Percentiles rank a stretch among this genome's conserved stretches.
Conservation (phyloP, 169 alveolate species). For the Cryptosporidium muris region DNA sequence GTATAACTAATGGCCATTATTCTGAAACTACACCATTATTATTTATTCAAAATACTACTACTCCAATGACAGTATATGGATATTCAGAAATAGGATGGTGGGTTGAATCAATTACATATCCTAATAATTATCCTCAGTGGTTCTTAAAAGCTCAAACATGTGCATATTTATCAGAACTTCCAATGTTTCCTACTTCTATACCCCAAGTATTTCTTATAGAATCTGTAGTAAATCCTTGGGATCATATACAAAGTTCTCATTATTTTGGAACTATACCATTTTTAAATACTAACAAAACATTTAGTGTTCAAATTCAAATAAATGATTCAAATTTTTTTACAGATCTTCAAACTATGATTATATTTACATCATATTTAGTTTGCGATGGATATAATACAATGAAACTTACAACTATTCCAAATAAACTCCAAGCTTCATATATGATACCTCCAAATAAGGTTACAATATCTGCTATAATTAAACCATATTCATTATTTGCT, state of each 20-base stretch:
- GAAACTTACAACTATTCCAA: conserved; percentile 34
- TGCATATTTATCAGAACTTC: conserved; percentile 37
- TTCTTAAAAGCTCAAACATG: conserved; percentile 61
- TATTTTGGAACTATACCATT: conserved; percentile 37
- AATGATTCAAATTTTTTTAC: conserved; percentile 9
- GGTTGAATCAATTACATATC: conserved; percentile 54
- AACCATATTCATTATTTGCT: conserved; percentile 22
- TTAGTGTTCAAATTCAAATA: conserved; percentile 37
- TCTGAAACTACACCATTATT: conserved; percentile 24
- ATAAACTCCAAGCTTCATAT: conserved; percentile 3
- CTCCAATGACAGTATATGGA: conserved; percentile 52
- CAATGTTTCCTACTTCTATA: conserved; percentile 51
- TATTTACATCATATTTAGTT: conserved; percentile 23
- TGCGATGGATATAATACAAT: conserved; percentile 40
- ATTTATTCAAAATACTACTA: conserved; percentile 58
- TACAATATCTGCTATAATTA: conserved; percentile 48
- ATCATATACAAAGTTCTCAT: conserved; percentile 47
- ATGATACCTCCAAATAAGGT: conserved; percentile 45
- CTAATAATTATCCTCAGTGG: conserved; percentile 67
- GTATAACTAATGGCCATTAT: conserved; percentile 14
- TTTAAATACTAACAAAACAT: conserved; percentile 12
- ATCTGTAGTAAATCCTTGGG: conserved; percentile 53
- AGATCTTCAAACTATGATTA: background rate
- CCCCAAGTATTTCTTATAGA: conserved; percentile 44
- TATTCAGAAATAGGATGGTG: conserved; percentile 69